Evolutionary conservation across 495 filamentous ascomycete genomes (phyloP).

Genomic region (Aspergillus hancockii): DNA sequence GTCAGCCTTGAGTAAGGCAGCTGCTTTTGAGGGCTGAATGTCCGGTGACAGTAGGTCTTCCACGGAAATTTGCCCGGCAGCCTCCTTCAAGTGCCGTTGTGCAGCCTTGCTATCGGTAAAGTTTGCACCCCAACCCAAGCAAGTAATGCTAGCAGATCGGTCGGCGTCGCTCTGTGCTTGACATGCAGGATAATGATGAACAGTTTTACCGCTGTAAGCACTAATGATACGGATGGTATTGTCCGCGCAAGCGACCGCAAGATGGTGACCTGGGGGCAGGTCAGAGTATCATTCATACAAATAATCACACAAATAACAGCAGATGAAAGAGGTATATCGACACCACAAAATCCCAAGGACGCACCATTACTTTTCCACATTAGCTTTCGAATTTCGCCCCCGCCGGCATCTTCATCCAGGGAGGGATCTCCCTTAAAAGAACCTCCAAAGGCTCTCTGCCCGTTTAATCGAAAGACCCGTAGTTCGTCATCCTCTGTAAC

Average conservation of each 20-base stretch:
- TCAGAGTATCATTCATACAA: not conserved
- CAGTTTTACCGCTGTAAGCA: slow-evolving; percentile 73
- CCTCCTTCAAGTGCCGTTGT: slow-evolving; percentile 41
- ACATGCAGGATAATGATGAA: slow-evolving; percentile 61
- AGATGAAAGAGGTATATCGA: not conserved
- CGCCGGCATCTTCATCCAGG: slow-evolving; percentile 49
- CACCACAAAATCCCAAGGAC: slow-evolving; percentile 15
- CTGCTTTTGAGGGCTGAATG: slow-evolving; percentile 38
- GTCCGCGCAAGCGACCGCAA: slow-evolving; percentile 80
- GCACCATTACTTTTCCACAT: slow-evolving; percentile 81
- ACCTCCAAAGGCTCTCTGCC: slow-evolving; percentile 65
- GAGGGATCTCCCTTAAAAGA: slow-evolving; percentile 50
- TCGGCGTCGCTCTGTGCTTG: slow-evolving; percentile 28
- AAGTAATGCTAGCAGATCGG: slow-evolving; percentile 49
- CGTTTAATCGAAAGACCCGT: slow-evolving; percentile 66
- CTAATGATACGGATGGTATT: slow-evolving; percentile 68
- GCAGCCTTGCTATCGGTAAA: slow-evolving; percentile 57
- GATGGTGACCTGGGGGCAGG: slow-evolving; percentile 56
- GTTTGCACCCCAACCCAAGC: slow-evolving; percentile 74
- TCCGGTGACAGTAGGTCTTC: slow-evolving; percentile 46
- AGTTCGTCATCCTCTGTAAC: slow-evolving; percentile 66
- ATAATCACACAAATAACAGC: not conserved
- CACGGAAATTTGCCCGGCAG: slow-evolving; percentile 39
- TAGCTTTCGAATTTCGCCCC: slow-evolving; percentile 55
- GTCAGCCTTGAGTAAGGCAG: slow-evolving; percentile 52